A percentile compares a stretch with the other conserved stretches of the same genome.
phyloP scores from a whole-genome alignment of 805 yeast genomes.

The Diddensiella santjacobensis region DNA sequence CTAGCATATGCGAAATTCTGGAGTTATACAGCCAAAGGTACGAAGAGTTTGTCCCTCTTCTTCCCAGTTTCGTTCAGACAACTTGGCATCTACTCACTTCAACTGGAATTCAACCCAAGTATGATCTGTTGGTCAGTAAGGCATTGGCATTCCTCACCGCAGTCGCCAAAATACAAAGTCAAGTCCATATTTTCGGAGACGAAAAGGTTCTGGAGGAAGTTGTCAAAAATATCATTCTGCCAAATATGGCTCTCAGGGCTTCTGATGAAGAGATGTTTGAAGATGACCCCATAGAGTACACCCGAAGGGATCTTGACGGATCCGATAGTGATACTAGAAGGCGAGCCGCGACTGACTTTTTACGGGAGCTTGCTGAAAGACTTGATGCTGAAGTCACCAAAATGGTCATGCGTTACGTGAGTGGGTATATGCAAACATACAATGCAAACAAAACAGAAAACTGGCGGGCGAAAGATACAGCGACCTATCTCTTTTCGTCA shows the following conservation, averaged over 20 bases:
- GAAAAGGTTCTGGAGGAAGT: constrained; percentile 67
- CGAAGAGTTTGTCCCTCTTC: constrained; percentile 81
- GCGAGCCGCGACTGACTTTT: constrained; percentile 86
- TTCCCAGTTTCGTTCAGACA: constrained; percentile 72
- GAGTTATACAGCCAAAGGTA: constrained; percentile 86
- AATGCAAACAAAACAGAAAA: constrained; percentile 41
- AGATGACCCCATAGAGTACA: constrained; percentile 93
- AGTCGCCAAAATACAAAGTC: constrained; percentile 66
- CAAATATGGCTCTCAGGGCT: constrained; percentile 81
- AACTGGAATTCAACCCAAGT: constrained; percentile 67
- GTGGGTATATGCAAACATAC: constrained; percentile 56
- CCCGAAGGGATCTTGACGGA: constrained; percentile 91
- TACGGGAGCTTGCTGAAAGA: constrained; percentile 78
- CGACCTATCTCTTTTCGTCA: constrained; percentile 79
- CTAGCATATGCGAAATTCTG: constrained; percentile 79
- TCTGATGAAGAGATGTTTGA: constrained; percentile 90
- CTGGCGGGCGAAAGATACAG: constrained; percentile 87
- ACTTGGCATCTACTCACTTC: constrained; percentile 73
- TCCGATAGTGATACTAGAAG: constrained; percentile 90
- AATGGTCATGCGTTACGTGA: constrained; percentile 69
- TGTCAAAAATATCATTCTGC: constrained; percentile 78
- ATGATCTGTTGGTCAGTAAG: constrained; percentile 79
- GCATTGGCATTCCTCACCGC: constrained; percentile 79
- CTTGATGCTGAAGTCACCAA: constrained; percentile 71
- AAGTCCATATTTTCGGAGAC: constrained; percentile 55